Evolutionary conservation across 768 basidiomycete species (phyloP), one percentile per base, ranked within the genome.

Genomic region (Saitozyma sp.): DNA sequence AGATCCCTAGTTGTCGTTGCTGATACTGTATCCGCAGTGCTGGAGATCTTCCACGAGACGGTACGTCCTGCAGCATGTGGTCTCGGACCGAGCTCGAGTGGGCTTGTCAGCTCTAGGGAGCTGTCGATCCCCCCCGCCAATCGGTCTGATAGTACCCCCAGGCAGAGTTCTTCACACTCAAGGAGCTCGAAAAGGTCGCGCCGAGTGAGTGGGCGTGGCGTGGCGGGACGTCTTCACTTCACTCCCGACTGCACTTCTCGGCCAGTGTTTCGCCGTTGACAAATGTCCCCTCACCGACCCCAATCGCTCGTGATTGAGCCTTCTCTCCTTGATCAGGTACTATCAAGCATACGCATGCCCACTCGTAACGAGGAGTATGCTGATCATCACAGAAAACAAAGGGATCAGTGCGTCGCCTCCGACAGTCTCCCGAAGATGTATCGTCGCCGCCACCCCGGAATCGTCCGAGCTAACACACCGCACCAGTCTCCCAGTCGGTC

Each of bases 21-120:
- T 49, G 9, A 56, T 17, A 16, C 54, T 51, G 41, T 57, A 56
- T 17, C 17, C 29, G 48, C 10, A 37, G 75, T 97, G 58, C 80
- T 95, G 17, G 93, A 94, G 80, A 91, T 97, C 67, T 95, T 97
- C 72, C 92, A 93, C 71, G 93, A 97, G 79, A 88, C 88, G 14
- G 92, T 91, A 39, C 19, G 61, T 59, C 45, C 14, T 9, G 11
- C 40, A 14, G 38, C 38, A 37, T 41, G 7, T 48, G 19, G 7
- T 10, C 29, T 54, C 51, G n/a, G 1, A 6, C 42, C 9, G 20
- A 16, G n/a, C 16, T 53, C 20, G n/a, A 16, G 20, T 13, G 52
- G 52, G 29, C 29, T 2, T 29, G 29, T 2, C 5, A 29, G 29
- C 29, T 29, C 29, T 5, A 2, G 2, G 29, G 46, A 42, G 46